Conservation (phyloP, 1,284 basidiomycete genomes). For the Ceratobasidium sp. region DNA sequence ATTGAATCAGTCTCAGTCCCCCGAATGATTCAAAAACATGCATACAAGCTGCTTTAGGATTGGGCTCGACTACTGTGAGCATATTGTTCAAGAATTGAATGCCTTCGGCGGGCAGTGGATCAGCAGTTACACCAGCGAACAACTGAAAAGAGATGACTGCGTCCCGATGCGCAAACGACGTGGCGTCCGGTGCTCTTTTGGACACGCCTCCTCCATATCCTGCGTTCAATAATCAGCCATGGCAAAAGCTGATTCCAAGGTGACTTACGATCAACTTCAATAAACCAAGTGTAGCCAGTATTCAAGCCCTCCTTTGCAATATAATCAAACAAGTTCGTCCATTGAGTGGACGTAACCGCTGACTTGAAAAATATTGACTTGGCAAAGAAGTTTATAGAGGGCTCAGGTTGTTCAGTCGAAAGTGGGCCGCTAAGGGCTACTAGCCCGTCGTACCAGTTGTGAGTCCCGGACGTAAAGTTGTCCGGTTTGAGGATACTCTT, state of each 20-base stretch:
- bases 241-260: neutral
- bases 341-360: slow-evolving; percentile 11
- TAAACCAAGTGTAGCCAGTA: slow-evolving; percentile 31
- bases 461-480: slow-evolving; percentile 1
- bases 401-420: neutral
- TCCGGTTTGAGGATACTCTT: slow-evolving; percentile 5
- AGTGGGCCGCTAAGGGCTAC: slow-evolving; percentile 12
- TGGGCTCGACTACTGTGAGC: slow-evolving; percentile 16
- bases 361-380: slow-evolving; percentile 33
- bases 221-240: neutral
- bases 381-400: slow-evolving; percentile 4
- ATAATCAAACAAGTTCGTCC: slow-evolving; percentile 38
- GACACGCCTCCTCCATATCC: slow-evolving; percentile 10
- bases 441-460: slow-evolving; percentile 35
- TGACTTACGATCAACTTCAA: slow-evolving; percentile 38
- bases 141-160: slow-evolving; percentile 6
- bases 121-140: neutral
- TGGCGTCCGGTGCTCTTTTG: neutral
- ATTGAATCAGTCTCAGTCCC: neutral
- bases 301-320: slow-evolving; percentile 21
- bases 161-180: slow-evolving; percentile 19
- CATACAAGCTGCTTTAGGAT: slow-evolving; percentile 37
- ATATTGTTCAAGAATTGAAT: slow-evolving; percentile 15
- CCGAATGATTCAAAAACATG: neutral
- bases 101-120: slow-evolving; percentile 2